phyloP scores from a whole-genome alignment of 2,329 filamentous ascomycete genomes.

The Zasmidium citrigriseum region DNA sequence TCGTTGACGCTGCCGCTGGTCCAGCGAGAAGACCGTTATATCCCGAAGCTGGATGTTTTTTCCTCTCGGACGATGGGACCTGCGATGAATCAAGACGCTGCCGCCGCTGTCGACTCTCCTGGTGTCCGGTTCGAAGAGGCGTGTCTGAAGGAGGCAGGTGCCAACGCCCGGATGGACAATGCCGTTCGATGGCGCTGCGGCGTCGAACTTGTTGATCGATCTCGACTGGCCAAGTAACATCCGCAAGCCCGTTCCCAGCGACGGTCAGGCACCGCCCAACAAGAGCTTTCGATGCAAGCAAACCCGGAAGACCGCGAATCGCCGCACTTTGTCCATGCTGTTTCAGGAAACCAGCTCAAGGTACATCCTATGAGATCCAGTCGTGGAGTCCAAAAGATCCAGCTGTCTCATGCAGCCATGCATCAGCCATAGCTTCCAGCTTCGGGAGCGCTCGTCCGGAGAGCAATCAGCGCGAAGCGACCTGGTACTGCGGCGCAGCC shows the following conservation, averaged over 20 bases:
- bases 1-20: not conserved
- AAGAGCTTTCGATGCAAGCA: not conserved
- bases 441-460: constrained; percentile 16
- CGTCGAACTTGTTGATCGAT: not conserved
- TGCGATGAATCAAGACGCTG: not conserved
- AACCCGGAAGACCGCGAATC: not conserved
- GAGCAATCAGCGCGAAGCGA: constrained; percentile 3
- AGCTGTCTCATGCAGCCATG: not conserved
- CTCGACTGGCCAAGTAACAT: not conserved
- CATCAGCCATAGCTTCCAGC: constrained; percentile 8
- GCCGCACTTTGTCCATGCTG: not conserved
- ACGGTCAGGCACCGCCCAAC: not conserved
- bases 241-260: not conserved
- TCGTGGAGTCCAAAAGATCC: not conserved
- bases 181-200: no score
- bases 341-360: constrained; percentile 5
- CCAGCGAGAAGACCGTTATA: not conserved
- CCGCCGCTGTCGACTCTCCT: not conserved
- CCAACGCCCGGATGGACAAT: no score
- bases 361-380: constrained; percentile 3
- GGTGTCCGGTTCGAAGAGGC: not conserved
- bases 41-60: not conserved
- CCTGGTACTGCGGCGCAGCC: constrained; percentile 4
- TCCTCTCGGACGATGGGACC: not conserved
- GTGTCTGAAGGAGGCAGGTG: no score